Evolutionary conservation across 345 rosid genomes (phyloP), one percentile per base, ranked within the genome.

Genomic region (Odontarrhena argentea): DNA sequence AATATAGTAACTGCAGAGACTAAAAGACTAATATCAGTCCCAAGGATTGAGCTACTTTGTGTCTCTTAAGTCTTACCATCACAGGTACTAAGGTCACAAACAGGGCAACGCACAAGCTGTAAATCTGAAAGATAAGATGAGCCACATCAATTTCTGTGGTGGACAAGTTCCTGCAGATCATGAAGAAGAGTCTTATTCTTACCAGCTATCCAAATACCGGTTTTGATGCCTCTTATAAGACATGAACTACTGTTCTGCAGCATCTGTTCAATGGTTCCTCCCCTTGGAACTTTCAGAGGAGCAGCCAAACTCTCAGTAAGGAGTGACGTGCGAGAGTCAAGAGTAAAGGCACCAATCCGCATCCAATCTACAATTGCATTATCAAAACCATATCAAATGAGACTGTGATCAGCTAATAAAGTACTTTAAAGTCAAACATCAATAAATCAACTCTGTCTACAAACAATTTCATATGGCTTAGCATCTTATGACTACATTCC

Each of bases 81-180:
- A 65, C 97, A 91, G 46, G 81, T 76, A 62, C 86, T 83, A 43
- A 80, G 93, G 74, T 91, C 88, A 80, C 96, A 95, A 10, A 89
- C 90, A 38, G 99, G 97, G 82, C 99, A 95, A 56, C 96, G 88
- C 69, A 89, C 96, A 64, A 95, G 97, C 86, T 95, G 96, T 67
- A 95, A 71, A 81, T 94, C 97, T 91, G 89, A 26, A 76, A 63
- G 62, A 45, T 63, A 43, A 47, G 68, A 30, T 58, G 71, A 80
- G n/a, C 41, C 24, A 61, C 36, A 61, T 26, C 4, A 9, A 9
- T 53, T 32, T 4, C 26, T 12, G 3, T 4, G 4, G 26, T 28
- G 9, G 5, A 38, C 10, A 55, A 30, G 65, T 42, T 34, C 30
- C 60, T 28, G 24, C 37, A 52, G 28, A 8, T 57, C 24, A n/a